These are phyloP conservation scores for Apiotrichum gamsii DNA, from an alignment of 1,284 basidiomycete genomes.

Conservation along the genomic window DNA sequence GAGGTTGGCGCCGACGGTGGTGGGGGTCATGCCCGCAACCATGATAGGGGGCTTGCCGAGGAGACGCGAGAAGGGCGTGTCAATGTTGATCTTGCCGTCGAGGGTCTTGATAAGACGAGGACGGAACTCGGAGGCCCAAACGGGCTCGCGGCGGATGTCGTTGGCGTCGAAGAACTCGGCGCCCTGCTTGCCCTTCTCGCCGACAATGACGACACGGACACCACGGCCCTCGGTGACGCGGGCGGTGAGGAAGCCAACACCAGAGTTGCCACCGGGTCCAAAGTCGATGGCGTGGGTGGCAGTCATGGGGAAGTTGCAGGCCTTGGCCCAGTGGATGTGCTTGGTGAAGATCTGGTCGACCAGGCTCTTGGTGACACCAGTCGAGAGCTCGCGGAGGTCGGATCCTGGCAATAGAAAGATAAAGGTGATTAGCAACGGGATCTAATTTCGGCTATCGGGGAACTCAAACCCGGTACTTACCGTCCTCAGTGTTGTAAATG, in stretches of 20 bases:
- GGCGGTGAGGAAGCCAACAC: slow-evolving; percentile 84
- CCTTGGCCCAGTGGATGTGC: slow-evolving; percentile 87
- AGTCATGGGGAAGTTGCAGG: slow-evolving; percentile 76
- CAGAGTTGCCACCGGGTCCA: slow-evolving; percentile 87
- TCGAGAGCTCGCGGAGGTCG: slow-evolving; percentile 63
- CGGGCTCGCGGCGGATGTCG: slow-evolving; percentile 68
- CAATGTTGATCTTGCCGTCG: slow-evolving; percentile 83
- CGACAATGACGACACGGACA: slow-evolving; percentile 76
- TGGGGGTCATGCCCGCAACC: slow-evolving; percentile 98
- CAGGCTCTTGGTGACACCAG: slow-evolving; percentile 71
- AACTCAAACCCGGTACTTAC: slow-evolving; percentile 55
- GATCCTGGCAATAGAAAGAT: slow-evolving; percentile 67
- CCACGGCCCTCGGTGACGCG: slow-evolving; percentile 90
- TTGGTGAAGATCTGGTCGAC: slow-evolving; percentile 89
- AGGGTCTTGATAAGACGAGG: slow-evolving; percentile 83
- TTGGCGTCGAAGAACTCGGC: slow-evolving; percentile 72
- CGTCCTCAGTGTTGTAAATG: slow-evolving; percentile 88
- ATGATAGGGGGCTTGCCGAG: slow-evolving; percentile 94
- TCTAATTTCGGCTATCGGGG: slow-evolving; percentile 9
- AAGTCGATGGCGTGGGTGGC: slow-evolving; percentile 96
- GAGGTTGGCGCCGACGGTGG: slow-evolving; percentile 86
- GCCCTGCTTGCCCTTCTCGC: slow-evolving; percentile 76
- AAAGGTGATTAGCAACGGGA: slow-evolving; percentile 16
- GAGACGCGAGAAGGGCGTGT: slow-evolving; percentile 92
- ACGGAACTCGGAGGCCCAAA: slow-evolving; percentile 84